Evolutionary conservation across 1,284 basidiomycete genomes (phyloP).

Genomic region (Pseudozyma pruni): DNA sequence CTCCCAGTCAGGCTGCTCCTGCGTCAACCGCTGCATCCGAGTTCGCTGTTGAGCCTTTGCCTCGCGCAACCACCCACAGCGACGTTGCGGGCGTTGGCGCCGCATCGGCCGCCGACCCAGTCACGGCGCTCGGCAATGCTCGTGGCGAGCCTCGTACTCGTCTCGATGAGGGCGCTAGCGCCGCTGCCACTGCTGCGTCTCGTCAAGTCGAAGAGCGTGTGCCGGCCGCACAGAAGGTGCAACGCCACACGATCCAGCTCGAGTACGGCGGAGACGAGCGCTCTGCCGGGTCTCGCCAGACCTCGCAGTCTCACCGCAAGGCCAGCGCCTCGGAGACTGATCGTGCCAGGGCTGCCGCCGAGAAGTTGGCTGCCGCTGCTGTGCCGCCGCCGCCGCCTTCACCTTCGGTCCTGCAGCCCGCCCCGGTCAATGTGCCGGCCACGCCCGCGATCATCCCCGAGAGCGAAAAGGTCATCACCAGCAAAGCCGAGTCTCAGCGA

Average conservation of each 20-base stretch:
- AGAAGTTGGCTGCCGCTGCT: slow-evolving; percentile 42
- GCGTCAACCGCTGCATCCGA: slow-evolving; percentile 2
- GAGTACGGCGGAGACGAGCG: slow-evolving; percentile 55
- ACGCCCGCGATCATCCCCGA: slow-evolving; percentile 30
- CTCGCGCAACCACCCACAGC: slow-evolving; percentile 17
- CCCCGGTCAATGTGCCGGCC: slow-evolving; percentile 20
- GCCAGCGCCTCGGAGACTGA: slow-evolving; percentile 32
- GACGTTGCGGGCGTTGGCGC: slow-evolving; percentile 11
- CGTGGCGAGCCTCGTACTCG: slow-evolving; percentile 52
- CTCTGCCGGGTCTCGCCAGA: slow-evolving; percentile 21
- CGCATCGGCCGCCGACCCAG: slow-evolving; percentile 27
- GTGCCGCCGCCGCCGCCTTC: no score
- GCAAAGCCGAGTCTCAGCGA: slow-evolving; percentile 16
- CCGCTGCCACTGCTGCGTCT: slow-evolving; percentile 4
- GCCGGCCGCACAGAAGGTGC: slow-evolving; percentile 53
- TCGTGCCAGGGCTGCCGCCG: slow-evolving; percentile 27
- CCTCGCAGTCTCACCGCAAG: slow-evolving; percentile 28
- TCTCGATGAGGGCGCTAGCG: slow-evolving; percentile 24
- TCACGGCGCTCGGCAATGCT: slow-evolving; percentile 46
- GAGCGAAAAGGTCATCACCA: slow-evolving; percentile 24
- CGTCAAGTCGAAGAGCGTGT: slow-evolving; percentile 23
- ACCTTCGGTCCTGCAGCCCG: slow-evolving; percentile 40
- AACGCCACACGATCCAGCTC: slow-evolving; percentile 64
- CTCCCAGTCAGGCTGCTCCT: slow-evolving; percentile 2
- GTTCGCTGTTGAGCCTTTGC: slow-evolving; percentile 4